These are phyloP conservation scores for Sporothrix humicola DNA, from an alignment of 2,329 filamentous ascomycete species.

Conservation along the genomic window DNA sequence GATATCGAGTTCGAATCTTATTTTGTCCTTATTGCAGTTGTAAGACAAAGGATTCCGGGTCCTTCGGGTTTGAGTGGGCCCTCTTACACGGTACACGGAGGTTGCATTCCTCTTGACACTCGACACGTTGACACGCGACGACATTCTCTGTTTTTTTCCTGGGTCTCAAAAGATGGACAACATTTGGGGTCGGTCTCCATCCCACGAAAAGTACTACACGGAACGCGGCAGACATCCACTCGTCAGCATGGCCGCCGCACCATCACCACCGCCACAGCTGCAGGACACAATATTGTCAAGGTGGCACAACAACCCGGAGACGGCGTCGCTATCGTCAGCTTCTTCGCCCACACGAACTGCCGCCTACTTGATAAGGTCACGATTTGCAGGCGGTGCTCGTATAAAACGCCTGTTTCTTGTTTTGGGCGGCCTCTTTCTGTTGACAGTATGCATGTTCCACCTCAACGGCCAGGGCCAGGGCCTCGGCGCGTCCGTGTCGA, in stretches of 20 bases:
- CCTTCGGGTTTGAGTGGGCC: background rate
- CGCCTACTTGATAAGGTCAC: background rate
- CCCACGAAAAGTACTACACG: background rate
- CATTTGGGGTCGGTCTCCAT: too few species aligned
- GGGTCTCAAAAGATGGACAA: too few species aligned
- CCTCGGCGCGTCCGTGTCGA: background rate
- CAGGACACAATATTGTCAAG: background rate
- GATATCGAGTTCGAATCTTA: background rate
- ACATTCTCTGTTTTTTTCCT: too few species aligned
- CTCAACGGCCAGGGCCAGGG: background rate
- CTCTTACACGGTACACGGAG: background rate
- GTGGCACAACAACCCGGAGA: background rate
- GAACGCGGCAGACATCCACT: background rate
- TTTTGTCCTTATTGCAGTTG: background rate
- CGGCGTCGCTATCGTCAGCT: background rate
- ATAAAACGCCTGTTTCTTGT: background rate
- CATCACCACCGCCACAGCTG: background rate
- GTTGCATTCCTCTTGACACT: background rate
- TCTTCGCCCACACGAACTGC: slow-evolving; percentile 12
- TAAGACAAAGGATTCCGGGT: too few species aligned
- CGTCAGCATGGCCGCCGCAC: background rate
- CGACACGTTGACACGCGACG: too few species aligned
- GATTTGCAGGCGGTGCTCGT: background rate
- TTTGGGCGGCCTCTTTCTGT: background rate
- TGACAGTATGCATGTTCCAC: slow-evolving; percentile 14